Percentiles rank a stretch among this genome's conserved stretches.
phyloP scores from a whole-genome alignment of 495 filamentous ascomycete species.

The Ramalina peruviana region DNA sequence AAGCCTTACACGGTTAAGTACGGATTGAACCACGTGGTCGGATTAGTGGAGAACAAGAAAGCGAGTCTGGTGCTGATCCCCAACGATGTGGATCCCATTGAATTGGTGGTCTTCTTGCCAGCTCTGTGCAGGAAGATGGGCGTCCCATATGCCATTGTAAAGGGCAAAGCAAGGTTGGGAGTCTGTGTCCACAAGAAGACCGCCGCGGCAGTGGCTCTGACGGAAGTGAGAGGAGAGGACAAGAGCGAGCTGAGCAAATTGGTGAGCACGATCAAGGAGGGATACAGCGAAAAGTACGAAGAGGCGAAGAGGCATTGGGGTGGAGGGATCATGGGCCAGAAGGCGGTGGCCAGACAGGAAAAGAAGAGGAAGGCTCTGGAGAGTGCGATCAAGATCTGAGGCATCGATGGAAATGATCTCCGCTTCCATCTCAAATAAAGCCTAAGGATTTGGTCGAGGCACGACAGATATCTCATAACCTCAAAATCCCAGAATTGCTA shows the following conservation, averaged over 20 bases:
- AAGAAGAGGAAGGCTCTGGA: constrained; percentile 96
- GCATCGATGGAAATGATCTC: too few species aligned
- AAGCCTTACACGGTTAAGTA: constrained; percentile 99
- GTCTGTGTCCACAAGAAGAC: constrained; percentile 99
- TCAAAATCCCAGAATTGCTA: too few species aligned
- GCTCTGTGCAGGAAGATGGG: constrained; percentile 99
- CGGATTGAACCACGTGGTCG: constrained; percentile 99
- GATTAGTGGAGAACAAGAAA: constrained; percentile 99
- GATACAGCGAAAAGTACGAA: constrained; percentile 92
- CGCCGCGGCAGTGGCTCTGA: constrained; percentile 86
- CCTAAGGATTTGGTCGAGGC: too few species aligned
- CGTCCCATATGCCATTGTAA: constrained; percentile 96
- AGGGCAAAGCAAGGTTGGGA: constrained; percentile 98
- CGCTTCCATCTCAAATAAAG: too few species aligned
- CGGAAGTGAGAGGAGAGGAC: constrained; percentile 94
- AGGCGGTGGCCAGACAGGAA: constrained; percentile 82
- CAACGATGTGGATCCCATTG: constrained; percentile 99
- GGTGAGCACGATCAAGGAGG: constrained; percentile 92
- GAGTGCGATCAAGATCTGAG: constrained; percentile 80
- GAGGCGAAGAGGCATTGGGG: constrained; percentile 90
- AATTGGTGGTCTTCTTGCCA: constrained; percentile 97
- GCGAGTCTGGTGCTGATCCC: constrained; percentile 92
- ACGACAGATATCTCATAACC: too few species aligned
- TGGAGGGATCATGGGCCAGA: constrained; percentile 98
- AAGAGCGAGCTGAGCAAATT: constrained; percentile 96